phyloP scores from a whole-genome alignment of 1,284 basidiomycete genomes.

The Megacollybia platyphylla region DNA sequence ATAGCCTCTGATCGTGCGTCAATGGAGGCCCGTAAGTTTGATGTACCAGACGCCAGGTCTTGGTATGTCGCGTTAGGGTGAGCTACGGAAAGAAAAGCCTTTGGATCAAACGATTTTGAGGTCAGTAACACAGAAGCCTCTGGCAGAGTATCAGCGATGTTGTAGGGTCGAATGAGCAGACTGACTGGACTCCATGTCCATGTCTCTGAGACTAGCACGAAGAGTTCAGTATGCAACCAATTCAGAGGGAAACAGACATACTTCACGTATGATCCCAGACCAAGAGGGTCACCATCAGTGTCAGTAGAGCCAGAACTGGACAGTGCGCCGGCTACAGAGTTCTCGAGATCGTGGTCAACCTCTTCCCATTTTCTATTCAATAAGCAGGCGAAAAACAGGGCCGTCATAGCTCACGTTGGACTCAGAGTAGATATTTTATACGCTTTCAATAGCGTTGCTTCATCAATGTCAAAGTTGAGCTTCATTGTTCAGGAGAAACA shows the following conservation, averaged over 20 bases:
- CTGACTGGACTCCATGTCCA: conserved; percentile 68
- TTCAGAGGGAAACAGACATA: conserved; percentile 21
- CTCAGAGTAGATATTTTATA: conserved; percentile 60
- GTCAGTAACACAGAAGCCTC: conserved; percentile 73
- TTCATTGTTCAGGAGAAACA: conserved; percentile 12
- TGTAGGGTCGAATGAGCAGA: conserved; percentile 5
- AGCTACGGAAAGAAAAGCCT: conserved; percentile 81
- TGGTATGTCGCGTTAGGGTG: conserved; percentile 96
- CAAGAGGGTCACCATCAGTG: conserved; percentile 57
- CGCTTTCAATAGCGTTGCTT: conserved; percentile 59
- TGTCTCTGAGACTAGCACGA: conserved; percentile 38
- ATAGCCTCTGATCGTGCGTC: conserved; percentile 89
- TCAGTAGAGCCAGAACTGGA: conserved; percentile 34
- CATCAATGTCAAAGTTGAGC: conserved; percentile 57
- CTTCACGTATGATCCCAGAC: conserved; percentile 50
- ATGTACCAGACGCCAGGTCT: conserved; percentile 72
- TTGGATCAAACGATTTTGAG: conserved; percentile 95
- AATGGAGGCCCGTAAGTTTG: conserved; percentile 61
- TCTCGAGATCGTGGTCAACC: conserved; percentile 63
- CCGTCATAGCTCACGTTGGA: conserved; percentile 40
- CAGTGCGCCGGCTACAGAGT: conserved; percentile 48
- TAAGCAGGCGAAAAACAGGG: conserved; percentile 4
- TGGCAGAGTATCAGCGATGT: conserved; percentile 17
- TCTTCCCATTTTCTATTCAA: conserved; percentile 64
- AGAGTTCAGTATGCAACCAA: conserved; percentile 2